Percentiles rank a stretch among this genome's conserved stretches.
phyloP scores from a whole-genome alignment of 2,329 filamentous ascomycete genomes.

The Cordyceps cicadae region DNA sequence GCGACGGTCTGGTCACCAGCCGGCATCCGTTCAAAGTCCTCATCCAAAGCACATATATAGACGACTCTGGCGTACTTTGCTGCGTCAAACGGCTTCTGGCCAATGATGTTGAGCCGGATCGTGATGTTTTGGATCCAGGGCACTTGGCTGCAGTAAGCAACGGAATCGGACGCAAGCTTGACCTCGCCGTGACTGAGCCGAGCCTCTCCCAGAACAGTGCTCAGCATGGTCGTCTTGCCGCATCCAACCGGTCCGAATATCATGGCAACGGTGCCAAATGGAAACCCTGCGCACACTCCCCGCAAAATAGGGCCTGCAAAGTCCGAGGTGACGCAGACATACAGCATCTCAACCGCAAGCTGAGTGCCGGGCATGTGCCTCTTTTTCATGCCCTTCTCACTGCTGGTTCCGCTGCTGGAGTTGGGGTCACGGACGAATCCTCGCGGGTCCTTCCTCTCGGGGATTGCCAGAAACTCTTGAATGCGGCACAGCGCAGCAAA shows the following conservation, averaged over 20 bases:
- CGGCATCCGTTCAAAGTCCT: slow-evolving; percentile 31
- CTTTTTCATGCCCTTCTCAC: neutral
- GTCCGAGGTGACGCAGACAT: neutral
- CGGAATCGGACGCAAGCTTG: slow-evolving; percentile 15
- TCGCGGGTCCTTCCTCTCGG: neutral
- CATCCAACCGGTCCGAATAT: slow-evolving; percentile 1
- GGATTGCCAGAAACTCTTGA: neutral
- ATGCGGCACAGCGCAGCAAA: neutral
- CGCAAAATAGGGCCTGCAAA: neutral
- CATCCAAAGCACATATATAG: slow-evolving; percentile 17
- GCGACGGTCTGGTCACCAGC: neutral
- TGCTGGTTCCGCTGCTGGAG: neutral
- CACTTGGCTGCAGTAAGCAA: slow-evolving; percentile 10
- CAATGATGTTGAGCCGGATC: neutral
- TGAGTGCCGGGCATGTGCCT: neutral
- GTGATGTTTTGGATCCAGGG: slow-evolving; percentile 2
- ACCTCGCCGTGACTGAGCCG: slow-evolving; percentile 16
- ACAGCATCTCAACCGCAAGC: neutral
- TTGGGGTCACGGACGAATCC: neutral
- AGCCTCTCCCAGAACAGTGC: slow-evolving; percentile 7
- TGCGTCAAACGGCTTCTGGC: neutral
- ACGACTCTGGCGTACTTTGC: neutral
- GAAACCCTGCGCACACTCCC: neutral
- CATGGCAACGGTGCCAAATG: neutral
- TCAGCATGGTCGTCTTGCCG: neutral